These are phyloP conservation scores for Botryotinia calthae DNA, from an alignment of 2,329 filamentous ascomycete genomes.

Conservation along the genomic window DNA sequence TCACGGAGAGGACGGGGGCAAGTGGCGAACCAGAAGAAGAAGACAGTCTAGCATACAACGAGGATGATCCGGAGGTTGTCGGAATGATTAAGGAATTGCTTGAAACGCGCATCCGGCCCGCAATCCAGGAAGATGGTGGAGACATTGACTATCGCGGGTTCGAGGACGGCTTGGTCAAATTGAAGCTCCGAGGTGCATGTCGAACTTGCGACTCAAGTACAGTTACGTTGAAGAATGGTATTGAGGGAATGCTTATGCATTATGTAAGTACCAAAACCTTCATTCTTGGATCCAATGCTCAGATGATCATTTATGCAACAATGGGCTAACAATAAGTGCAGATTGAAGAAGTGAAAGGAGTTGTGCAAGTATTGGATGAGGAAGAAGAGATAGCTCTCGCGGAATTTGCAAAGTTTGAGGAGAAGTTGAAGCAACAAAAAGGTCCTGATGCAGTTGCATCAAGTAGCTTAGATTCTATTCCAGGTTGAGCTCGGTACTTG, in stretches of 20 bases:
- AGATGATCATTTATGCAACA: constrained; percentile 19
- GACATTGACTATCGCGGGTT: constrained; percentile 96
- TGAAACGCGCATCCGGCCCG: constrained; percentile 89
- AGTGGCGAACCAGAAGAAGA: constrained; percentile 49
- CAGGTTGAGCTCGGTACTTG: constrained; percentile 25
- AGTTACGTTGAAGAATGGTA: constrained; percentile 94
- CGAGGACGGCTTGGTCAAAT: constrained; percentile 74
- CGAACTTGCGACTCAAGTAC: constrained; percentile 96
- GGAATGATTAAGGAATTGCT: constrained; percentile 98
- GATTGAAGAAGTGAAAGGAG: constrained; percentile 94
- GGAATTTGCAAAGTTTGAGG: constrained; percentile 94
- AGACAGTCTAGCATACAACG: constrained; percentile 78
- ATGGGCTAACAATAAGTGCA: constrained; percentile 43
- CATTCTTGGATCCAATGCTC: neutral
- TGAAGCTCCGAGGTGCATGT: constrained; percentile 90
- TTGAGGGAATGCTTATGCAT: constrained; percentile 98
- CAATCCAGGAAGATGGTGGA: constrained; percentile 95
- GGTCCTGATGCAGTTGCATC: constrained; percentile 33
- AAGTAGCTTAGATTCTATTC: constrained; percentile 31
- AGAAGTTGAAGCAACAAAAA: constrained; percentile 66
- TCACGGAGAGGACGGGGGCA: constrained; percentile 57
- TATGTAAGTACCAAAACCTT: constrained; percentile 61
- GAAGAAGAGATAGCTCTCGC: constrained; percentile 84
- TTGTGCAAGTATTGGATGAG: constrained; percentile 84
- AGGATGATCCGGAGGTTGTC: constrained; percentile 90